phyloP scores from a whole-genome alignment of 805 yeast genomes.

The Cyberlindnera xishuangbannaensis region DNA sequence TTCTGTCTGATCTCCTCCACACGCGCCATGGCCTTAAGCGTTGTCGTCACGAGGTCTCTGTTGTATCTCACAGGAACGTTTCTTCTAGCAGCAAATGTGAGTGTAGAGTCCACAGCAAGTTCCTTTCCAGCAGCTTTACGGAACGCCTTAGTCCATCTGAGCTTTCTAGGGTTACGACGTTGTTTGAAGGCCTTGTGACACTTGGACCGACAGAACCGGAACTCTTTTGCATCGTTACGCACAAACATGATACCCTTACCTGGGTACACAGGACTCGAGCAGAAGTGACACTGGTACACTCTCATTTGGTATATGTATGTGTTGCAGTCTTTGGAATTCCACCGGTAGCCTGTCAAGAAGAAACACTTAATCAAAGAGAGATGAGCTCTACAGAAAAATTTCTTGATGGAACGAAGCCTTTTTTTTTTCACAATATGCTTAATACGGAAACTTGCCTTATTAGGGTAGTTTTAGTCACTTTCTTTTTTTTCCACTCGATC shows the following conservation, averaged over 20 bases:
- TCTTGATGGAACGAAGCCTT: no score
- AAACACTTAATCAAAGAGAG: slow-evolving; percentile 1
- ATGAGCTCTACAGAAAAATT: slow-evolving; percentile 11
- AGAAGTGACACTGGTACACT: slow-evolving; percentile 88
- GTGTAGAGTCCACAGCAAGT: slow-evolving; percentile 92
- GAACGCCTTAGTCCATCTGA: slow-evolving; percentile 98
- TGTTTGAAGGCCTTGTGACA: slow-evolving; percentile 97
- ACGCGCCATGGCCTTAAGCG: slow-evolving; percentile 92
- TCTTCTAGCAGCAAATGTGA: slow-evolving; percentile 95
- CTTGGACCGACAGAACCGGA: slow-evolving; percentile 94
- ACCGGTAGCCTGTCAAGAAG: no score
- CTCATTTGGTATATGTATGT: slow-evolving; percentile 48
- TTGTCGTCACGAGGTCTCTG: slow-evolving; percentile 91
- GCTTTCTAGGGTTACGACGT: slow-evolving; percentile 97
- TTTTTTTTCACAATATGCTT: not conserved
- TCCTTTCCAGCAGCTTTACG: slow-evolving; percentile 99
- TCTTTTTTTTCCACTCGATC: slow-evolving; percentile 4
- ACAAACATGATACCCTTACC: slow-evolving; percentile 97
- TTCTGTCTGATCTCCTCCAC: slow-evolving; percentile 92
- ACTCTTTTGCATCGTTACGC: slow-evolving; percentile 96
- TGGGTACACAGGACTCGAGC: slow-evolving; percentile 94
- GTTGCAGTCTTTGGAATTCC: no score
- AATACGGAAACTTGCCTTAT: not conserved
- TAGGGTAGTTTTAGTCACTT: slow-evolving; percentile 1
- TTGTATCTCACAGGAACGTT: slow-evolving; percentile 97